These are phyloP conservation scores for Daldinia sp. DNA, from an alignment of 2,329 filamentous ascomycete species.

Conservation along the genomic window DNA sequence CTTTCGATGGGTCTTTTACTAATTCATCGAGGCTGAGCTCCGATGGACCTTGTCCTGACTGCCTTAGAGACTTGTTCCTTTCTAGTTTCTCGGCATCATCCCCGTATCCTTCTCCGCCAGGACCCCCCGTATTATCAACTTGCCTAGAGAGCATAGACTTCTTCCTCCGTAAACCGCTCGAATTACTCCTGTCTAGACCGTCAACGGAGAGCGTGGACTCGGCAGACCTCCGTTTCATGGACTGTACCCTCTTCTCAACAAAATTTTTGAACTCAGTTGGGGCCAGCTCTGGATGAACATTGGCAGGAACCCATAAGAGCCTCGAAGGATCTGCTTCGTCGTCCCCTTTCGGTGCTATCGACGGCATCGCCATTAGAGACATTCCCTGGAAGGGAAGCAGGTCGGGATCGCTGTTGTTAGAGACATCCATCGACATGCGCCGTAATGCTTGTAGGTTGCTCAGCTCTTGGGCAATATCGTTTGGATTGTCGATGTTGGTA, in stretches of 20 bases:
- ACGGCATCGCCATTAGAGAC: constrained; percentile 75
- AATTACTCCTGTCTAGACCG: constrained; percentile 64
- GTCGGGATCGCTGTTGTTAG: constrained; percentile 78
- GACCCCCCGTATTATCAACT: constrained; percentile 77
- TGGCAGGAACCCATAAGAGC: constrained; percentile 94
- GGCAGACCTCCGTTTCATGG: constrained; percentile 85
- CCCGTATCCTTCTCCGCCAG: constrained; percentile 73
- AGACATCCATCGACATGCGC: constrained; percentile 94
- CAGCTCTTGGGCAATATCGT: constrained; percentile 89
- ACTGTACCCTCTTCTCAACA: constrained; percentile 90
- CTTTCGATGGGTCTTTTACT: constrained; percentile 80
- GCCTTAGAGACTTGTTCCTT: constrained; percentile 73
- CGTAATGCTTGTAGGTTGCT: constrained; percentile 92
- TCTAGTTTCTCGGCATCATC: constrained; percentile 87
- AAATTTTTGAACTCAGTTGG: constrained; percentile 98
- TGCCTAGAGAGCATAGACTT: constrained; percentile 97
- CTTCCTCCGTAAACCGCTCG: constrained; percentile 79
- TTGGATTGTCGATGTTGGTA: constrained; percentile 90
- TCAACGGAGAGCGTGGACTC: constrained; percentile 74
- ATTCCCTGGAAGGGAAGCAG: constrained; percentile 77
- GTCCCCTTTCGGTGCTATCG: constrained; percentile 76
- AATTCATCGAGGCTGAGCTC: constrained; percentile 83
- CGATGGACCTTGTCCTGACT: constrained; percentile 60
- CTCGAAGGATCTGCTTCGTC: constrained; percentile 89
- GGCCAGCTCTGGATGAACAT: constrained; percentile 92